Evolutionary conservation across 768 basidiomycete genomes (phyloP).

Genomic region (Melanogaster broomeanus): DNA sequence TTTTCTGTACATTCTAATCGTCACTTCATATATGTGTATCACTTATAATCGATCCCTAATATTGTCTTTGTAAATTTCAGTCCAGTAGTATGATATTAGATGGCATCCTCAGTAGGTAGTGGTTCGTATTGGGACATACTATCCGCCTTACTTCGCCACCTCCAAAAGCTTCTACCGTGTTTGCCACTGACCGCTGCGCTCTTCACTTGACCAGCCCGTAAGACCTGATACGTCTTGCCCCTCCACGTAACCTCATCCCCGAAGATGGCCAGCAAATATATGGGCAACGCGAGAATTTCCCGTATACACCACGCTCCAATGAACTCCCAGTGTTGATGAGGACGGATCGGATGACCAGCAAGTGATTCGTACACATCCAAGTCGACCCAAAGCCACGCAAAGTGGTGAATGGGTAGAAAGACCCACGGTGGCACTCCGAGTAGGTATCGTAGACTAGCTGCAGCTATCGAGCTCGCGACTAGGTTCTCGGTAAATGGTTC

Average conservation of each 20-base stretch:
- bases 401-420: slow-evolving; percentile 60
- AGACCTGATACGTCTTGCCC: slow-evolving; percentile 74
- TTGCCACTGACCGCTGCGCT: slow-evolving; percentile 22
- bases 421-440: slow-evolving; percentile 53
- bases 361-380: slow-evolving; percentile 80
- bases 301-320: slow-evolving; percentile 76
- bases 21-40: slow-evolving; percentile 32
- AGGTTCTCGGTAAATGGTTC: slow-evolving; percentile 95
- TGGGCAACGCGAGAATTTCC: slow-evolving; percentile 84
- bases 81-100: slow-evolving; percentile 21
- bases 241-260: slow-evolving; percentile 89
- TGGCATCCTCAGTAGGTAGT: slow-evolving; percentile 12
- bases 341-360: slow-evolving; percentile 60
- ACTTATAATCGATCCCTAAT: slow-evolving; percentile 34
- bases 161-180: slow-evolving; percentile 24
- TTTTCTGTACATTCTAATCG: slow-evolving; percentile 39
- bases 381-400: slow-evolving; percentile 77
- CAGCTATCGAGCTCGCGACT: slow-evolving; percentile 64
- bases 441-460: slow-evolving; percentile 52
- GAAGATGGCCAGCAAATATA: slow-evolving; percentile 80
- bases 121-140: slow-evolving; percentile 15
- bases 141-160: slow-evolving; percentile 16
- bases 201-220: slow-evolving; percentile 70
- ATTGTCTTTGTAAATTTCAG: slow-evolving; percentile 29
- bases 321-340: slow-evolving; percentile 55